These are phyloP conservation scores for Scenedesmus sp. DNA, from an alignment of 163 green algal genomes.

Conservation along the genomic window DNA sequence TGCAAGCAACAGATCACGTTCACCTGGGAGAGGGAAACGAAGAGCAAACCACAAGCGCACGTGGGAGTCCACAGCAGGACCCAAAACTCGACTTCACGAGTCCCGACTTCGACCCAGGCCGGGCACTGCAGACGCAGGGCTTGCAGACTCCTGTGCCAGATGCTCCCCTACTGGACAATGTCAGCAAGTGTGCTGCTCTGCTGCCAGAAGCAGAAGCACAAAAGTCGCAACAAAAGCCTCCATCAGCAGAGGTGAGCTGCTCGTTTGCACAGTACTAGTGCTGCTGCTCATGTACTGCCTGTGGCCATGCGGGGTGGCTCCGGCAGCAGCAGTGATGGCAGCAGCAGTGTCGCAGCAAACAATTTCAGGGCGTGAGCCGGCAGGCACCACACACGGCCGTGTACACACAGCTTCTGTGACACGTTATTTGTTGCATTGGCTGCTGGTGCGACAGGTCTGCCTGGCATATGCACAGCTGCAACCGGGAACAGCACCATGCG, in stretches of 20 bases:
- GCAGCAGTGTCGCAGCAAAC: constrained; percentile 52
- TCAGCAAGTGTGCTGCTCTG: constrained; percentile 73
- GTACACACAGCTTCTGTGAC: too few relatives aligned
- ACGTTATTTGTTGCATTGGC: too few relatives aligned
- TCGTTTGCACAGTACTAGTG: neutral
- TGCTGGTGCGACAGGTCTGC: neutral
- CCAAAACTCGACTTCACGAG: constrained; percentile 71
- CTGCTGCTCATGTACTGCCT: neutral
- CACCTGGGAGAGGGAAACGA: neutral
- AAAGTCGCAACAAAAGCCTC: neutral
- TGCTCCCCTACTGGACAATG: constrained; percentile 71
- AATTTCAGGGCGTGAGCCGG: neutral
- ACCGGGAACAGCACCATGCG: neutral
- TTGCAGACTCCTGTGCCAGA: constrained; percentile 70
- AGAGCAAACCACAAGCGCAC: neutral
- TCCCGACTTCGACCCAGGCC: constrained; percentile 66
- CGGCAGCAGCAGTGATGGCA: constrained; percentile 40
- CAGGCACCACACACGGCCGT: too few relatives aligned
- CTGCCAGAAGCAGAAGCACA: constrained; percentile 62
- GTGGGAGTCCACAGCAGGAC: neutral
- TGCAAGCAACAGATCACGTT: neutral
- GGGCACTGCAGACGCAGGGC: constrained; percentile 63
- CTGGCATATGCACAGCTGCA: neutral
- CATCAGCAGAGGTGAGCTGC: constrained; percentile 11
- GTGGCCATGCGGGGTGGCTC: too few relatives aligned